These are phyloP conservation scores for Nakazawaea molendinolei DNA, from an alignment of 805 yeast species.

Conservation along the genomic window DNA sequence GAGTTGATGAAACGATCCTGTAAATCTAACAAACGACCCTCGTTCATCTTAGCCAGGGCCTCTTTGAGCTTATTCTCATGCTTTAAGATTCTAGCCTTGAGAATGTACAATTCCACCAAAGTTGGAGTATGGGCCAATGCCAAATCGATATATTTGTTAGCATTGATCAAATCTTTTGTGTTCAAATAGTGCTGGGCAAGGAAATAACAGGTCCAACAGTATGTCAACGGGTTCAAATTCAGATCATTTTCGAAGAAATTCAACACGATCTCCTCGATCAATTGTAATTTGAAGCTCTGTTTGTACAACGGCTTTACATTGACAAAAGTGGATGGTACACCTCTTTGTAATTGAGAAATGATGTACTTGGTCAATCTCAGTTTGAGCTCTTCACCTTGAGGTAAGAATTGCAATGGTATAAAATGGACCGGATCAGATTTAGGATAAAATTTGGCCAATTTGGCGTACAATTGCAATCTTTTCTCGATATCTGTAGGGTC, in stretches of 20 bases:
- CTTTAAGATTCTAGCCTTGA: slow-evolving; percentile 76
- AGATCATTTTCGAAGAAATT: slow-evolving; percentile 27
- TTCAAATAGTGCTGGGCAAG: slow-evolving; percentile 72
- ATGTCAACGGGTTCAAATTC: slow-evolving; percentile 33
- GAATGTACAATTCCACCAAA: slow-evolving; percentile 70
- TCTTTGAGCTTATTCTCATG: slow-evolving; percentile 53
- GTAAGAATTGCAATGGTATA: slow-evolving; percentile 68
- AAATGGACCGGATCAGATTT: slow-evolving; percentile 73
- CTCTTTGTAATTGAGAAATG: slow-evolving; percentile 55
- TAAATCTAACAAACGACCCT: slow-evolving; percentile 69
- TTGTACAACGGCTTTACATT: slow-evolving; percentile 77
- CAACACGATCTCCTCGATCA: slow-evolving; percentile 47
- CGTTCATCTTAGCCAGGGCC: slow-evolving; percentile 63
- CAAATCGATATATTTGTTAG: slow-evolving; percentile 49
- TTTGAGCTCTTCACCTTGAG: slow-evolving; percentile 41
- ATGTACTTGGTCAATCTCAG: slow-evolving; percentile 48
- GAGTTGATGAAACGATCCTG: slow-evolving; percentile 92
- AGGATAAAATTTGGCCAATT: slow-evolving; percentile 67
- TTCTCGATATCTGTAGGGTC: slow-evolving; percentile 35
- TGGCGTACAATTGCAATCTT: slow-evolving; percentile 57
- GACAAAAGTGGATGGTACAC: slow-evolving; percentile 87
- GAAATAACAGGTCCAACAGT: slow-evolving; percentile 69
- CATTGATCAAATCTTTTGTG: slow-evolving; percentile 43
- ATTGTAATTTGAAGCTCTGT: slow-evolving; percentile 28
- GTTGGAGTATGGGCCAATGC: slow-evolving; percentile 77